phyloP scores from a whole-genome alignment of 441 rosid species.

The Theobroma grandiflorum region DNA sequence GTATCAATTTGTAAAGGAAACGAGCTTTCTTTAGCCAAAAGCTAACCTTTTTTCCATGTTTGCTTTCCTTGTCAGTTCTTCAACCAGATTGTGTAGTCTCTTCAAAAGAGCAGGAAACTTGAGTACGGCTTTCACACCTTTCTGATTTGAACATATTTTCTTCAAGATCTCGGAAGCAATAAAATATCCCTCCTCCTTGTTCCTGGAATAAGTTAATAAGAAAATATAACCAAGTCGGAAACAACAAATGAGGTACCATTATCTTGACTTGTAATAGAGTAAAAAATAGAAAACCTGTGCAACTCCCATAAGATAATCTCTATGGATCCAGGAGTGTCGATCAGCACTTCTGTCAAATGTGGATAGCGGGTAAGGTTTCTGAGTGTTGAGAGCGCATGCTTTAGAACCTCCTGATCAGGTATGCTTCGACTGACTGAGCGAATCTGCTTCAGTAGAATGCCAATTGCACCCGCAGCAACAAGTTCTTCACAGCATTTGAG shows the following conservation, averaged over 20 bases:
- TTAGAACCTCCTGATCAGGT: constrained; percentile 89
- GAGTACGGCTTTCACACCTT: constrained; percentile 59
- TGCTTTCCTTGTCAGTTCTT: constrained; percentile 74
- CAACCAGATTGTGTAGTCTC: constrained; percentile 72
- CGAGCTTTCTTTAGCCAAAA: not conserved
- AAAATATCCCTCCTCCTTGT: constrained; percentile 88
- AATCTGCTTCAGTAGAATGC: constrained; percentile 65
- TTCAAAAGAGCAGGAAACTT: constrained; percentile 68
- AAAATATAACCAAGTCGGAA: not conserved
- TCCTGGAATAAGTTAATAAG: constrained; percentile 52
- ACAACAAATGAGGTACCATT: not conserved
- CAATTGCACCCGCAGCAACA: constrained; percentile 87
- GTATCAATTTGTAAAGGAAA: not conserved
- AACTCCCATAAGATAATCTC: constrained; percentile 73
- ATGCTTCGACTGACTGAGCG: constrained; percentile 83
- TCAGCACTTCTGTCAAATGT: constrained; percentile 68
- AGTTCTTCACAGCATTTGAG: constrained; percentile 88
- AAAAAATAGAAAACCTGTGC: constrained; percentile 56
- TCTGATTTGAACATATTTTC: constrained; percentile 60
- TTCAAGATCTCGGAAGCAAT: constrained; percentile 73
- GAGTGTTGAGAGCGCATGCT: constrained; percentile 82
- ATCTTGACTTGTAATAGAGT: not conserved
- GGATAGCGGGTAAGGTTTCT: constrained; percentile 76
- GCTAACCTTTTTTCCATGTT: constrained; percentile 64
- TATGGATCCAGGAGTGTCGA: constrained; percentile 58